Base-by-base conservation (phyloP, 805 yeast species). In the Candida nonsorbophila region DNA sequence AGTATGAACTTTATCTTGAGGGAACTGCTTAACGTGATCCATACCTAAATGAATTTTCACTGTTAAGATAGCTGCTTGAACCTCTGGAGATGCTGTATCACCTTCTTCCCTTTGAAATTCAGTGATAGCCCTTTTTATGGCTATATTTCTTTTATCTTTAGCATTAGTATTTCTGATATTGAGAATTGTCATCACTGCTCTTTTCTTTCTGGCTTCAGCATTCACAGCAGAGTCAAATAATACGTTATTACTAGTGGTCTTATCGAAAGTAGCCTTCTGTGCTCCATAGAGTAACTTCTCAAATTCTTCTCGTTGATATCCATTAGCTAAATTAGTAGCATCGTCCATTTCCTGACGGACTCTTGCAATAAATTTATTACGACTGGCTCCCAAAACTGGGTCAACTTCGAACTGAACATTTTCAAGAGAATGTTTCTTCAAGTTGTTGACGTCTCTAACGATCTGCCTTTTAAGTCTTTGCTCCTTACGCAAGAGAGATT, bases 71-170 rank as follows among this genome's bases (percentile, higher is more conserved):
- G 97, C 97, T 2, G 97, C 96, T 58, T 88, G 97, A 15, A 88
- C 96, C 59, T 90, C 97, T 30, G 94, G 77, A 2, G 95, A 84
- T 3, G 95, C 97, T 1, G 96, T 84, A 53, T 92, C 97, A 30
- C 95, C 95, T 25, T 79, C 86, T 40, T 72, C 69, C 47, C 95
- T 70, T 44, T 76, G 78, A 55, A 90, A 88, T 59, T 90, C 97
- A 43, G 72, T 60, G 28, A 76, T 68, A 1, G 97, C 96, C 25
- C 81, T 53, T 25, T 59, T 58, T 2, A 75, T 63, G 16, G 85
- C 82, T 41, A 74, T 52, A 40, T 74, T 73, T 45, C 69, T 63
- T 33, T 67, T 64, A 39, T 84, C 87, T 12, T 57, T 51, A 29
- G 69, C 69, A 41, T 69, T 68, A 15, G 92, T 70, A 56, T 88